Percentiles rank a stretch among this genome's conserved stretches.
Evolutionary conservation across 306 rosid species (phyloP).

Genomic region (Medicago ruthenica): DNA sequence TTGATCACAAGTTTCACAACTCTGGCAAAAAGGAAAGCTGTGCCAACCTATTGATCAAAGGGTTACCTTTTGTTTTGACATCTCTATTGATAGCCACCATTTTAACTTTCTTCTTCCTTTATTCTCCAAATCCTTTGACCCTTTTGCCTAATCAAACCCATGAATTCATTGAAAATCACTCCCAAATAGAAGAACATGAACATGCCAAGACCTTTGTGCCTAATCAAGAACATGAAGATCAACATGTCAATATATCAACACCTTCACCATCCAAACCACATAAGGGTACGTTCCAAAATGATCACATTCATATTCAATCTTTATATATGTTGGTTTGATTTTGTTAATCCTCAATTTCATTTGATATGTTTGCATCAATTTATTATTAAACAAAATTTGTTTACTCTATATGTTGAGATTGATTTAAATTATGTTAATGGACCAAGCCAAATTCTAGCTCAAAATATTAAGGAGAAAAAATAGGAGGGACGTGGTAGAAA

Average conservation of each 20-base stretch:
- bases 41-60: conserved; percentile 40
- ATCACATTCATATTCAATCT: background rate
- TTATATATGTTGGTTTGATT: conserved; percentile 8
- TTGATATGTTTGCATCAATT: conserved; percentile 8
- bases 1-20: conserved; percentile 14
- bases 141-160: conserved; percentile 42
- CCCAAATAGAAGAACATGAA: conserved; percentile 2
- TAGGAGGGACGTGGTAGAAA: background rate
- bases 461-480: background rate
- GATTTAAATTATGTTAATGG: background rate
- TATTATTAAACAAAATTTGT: background rate
- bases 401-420: background rate
- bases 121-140: conserved; percentile 56
- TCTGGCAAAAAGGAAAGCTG: conserved; percentile 53
- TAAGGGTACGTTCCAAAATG: conserved; percentile 48
- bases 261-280: conserved; percentile 38
- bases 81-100: conserved; percentile 54
- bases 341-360: background rate
- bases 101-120: conserved; percentile 54
- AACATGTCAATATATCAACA: conserved; percentile 31
- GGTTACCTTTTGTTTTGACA: conserved; percentile 53
- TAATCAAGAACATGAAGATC: conserved; percentile 16
- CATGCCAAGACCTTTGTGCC: conserved; percentile 35
- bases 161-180: conserved; percentile 27
- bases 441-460: background rate